Evolutionary conservation across 73 alveolate genomes (phyloP).

Genomic region (Paramecium sonneborni): DNA sequence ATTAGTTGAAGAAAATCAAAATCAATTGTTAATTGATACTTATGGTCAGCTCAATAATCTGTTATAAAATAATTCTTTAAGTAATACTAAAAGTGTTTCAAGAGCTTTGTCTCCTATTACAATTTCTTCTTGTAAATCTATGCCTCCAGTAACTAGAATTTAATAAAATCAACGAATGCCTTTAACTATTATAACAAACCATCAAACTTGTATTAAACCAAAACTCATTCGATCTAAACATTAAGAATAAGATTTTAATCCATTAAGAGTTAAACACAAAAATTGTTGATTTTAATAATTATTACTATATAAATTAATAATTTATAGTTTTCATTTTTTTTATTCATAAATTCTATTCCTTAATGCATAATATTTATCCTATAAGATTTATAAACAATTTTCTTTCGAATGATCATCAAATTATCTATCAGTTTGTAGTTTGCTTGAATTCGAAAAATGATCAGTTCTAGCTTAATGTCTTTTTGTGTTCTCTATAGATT

Average conservation of each 20-base stretch:
- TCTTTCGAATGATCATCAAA: slow-evolving; percentile 4
- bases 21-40: background rate
- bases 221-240: background rate
- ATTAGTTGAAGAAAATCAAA: background rate
- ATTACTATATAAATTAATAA: background rate
- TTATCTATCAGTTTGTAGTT: slow-evolving; percentile 5
- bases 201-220: background rate
- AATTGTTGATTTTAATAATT: background rate
- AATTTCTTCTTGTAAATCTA: background rate
- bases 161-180: background rate
- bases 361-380: slow-evolving; percentile 9
- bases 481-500: background rate
- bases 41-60: slow-evolving; percentile 14
- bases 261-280: background rate
- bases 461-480: slow-evolving; percentile 15
- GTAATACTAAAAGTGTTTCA: slow-evolving; percentile 20
- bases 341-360: slow-evolving; percentile 13
- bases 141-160: background rate
- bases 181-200: background rate
- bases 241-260: background rate
- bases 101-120: background rate
- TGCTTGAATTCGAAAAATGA: background rate
- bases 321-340: background rate
- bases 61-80: background rate
- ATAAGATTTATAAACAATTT: background rate